phyloP scores from a whole-genome alignment of 352 stramenopile species.

The Phytopythium delawarense region DNA sequence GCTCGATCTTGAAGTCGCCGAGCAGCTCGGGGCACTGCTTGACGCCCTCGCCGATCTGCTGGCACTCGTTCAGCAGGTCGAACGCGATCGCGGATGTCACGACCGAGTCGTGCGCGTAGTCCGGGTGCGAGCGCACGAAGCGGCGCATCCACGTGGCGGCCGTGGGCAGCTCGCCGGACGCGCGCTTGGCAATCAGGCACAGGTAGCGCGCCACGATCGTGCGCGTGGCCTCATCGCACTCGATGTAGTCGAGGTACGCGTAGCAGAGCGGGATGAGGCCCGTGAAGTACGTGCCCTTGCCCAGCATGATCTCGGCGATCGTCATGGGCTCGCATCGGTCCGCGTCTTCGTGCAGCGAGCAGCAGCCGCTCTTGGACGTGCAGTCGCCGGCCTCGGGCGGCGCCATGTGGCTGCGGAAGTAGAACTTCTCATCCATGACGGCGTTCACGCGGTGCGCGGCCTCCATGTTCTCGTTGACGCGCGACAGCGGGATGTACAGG shows the following conservation, averaged over 20 bases:
- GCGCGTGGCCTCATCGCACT: slow-evolving; percentile 92
- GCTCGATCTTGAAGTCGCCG: slow-evolving; percentile 91
- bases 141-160: slow-evolving; percentile 96
- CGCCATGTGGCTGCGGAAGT: slow-evolving; percentile 95
- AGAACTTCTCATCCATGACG: slow-evolving; percentile 95
- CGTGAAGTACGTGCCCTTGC: slow-evolving; percentile 96
- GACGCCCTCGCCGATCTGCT: slow-evolving; percentile 93
- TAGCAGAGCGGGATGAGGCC: slow-evolving; percentile 96
- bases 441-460: slow-evolving; percentile 95
- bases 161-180: slow-evolving; percentile 95
- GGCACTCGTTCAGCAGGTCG: slow-evolving; percentile 94
- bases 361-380: slow-evolving; percentile 21
- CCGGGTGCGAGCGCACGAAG: slow-evolving; percentile 92
- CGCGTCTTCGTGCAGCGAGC: slow-evolving; percentile 53
- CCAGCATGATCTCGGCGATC: slow-evolving; percentile 96
- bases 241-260: slow-evolving; percentile 97
- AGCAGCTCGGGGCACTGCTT: slow-evolving; percentile 92
- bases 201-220: slow-evolving; percentile 71
- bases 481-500: slow-evolving; percentile 98
- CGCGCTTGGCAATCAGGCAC: slow-evolving; percentile 92
- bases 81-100: slow-evolving; percentile 82
- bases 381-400: slow-evolving; percentile 78
- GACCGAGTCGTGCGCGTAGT: slow-evolving; percentile 95
- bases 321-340: slow-evolving; percentile 94
- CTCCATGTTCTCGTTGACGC: slow-evolving; percentile 99